Evolutionary conservation across 2,329 filamentous ascomycete genomes (phyloP).

Genomic region (Corinectria fuckeliana): DNA sequence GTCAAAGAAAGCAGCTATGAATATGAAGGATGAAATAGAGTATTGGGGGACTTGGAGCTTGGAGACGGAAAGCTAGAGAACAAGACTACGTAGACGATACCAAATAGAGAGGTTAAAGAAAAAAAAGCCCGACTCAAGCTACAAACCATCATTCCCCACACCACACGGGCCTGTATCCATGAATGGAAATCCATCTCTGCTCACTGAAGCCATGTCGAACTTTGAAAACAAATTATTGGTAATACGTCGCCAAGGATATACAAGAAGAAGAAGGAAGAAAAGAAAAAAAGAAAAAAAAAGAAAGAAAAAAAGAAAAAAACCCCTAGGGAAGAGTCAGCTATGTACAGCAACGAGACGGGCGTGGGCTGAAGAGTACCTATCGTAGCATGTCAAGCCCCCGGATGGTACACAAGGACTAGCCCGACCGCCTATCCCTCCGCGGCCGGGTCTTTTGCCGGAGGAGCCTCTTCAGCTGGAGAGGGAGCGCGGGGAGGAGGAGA

Average conservation of each 20-base stretch:
- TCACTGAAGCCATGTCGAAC: not conserved
- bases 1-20: not conserved
- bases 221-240: not conserved
- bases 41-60: not conserved
- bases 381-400: not conserved
- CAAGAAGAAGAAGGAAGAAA: conserved; percentile 9
- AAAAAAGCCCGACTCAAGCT: not conserved
- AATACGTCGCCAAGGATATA: conserved; percentile 22
- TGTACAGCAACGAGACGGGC: not conserved
- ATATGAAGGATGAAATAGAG: not conserved
- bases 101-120: not conserved
- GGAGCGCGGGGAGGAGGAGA: conserved; percentile 15
- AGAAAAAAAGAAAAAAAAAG: conserved; percentile 15
- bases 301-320: not conserved
- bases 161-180: not conserved
- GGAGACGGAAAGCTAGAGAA: not conserved
- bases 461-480: not conserved
- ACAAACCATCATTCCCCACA: not conserved
- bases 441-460: conserved; percentile 16
- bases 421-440: conserved; percentile 17
- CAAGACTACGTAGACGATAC: not conserved
- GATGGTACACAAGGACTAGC: not conserved
- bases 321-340: conserved; percentile 4
- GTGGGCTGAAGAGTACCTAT: not conserved
- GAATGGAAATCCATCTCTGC: not conserved